Evolutionary conservation across 78 protist species (phyloP), one percentile per base, ranked within the genome.

Genomic region (Cyanophora paradoxa): DNA sequence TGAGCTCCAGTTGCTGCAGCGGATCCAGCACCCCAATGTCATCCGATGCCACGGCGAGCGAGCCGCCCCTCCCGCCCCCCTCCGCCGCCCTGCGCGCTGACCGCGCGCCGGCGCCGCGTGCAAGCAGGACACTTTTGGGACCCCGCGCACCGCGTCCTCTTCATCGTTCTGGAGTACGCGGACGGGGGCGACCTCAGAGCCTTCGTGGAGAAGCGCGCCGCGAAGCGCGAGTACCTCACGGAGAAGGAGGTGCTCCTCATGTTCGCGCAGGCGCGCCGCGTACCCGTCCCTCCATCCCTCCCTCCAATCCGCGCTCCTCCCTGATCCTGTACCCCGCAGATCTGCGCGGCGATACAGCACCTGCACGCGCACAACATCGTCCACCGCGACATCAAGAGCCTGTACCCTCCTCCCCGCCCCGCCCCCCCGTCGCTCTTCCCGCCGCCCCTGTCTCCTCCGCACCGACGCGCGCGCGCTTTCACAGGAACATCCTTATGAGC

Each of bases 341-440:
- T 62, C 48, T 28, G 50, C 34, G 14, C 13, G 11, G 50, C 33
- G 17, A 39, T 90, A 31, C 37, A 65, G 24, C 86, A 82, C 78
- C 67, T 90, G 46, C 94, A 90, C 36, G 31, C 26, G 19, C 77
- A 78, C 44, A 77, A 78, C 59, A 84, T 90, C 50, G 78, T 90
- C 22, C 94, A 90, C 62, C 65, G 94, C 24, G 94, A 90, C 83
- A 79, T 90, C 72, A 90, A 90, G 54, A 0, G 33, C 20, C 68
- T 62, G 22, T n/a, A n/a, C n/a, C n/a, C n/a, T n/a, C n/a, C n/a
- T n/a, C n/a, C n/a, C n/a, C n/a, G n/a, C n/a, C n/a, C n/a, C n/a
- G n/a, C n/a, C n/a, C n/a, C n/a, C n/a, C n/a, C n/a, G n/a, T n/a
- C n/a, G n/a, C n/a, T n/a, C n/a, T n/a, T n/a, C n/a, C n/a, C n/a